Base-by-base conservation (phyloP, 306 rosid species). In the Corylus heterophylla region DNA sequence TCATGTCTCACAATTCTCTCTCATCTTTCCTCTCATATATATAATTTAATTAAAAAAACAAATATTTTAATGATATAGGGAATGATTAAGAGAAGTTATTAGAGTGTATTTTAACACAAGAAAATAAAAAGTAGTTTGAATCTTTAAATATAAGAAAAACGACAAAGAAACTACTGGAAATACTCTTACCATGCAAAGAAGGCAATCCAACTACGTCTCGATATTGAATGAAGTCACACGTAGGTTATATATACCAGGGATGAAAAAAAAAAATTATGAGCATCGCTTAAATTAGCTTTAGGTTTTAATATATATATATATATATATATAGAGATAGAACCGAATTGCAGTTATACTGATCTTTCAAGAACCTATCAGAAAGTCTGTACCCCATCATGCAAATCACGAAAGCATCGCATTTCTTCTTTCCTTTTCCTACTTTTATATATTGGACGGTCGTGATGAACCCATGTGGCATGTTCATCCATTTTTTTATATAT, bases 401-500 rank as follows among this genome's bases (percentile, higher is more conserved):
- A 31, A 63, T 12, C 69, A 13, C 14, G 69, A 63, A 27, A 14
- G 69, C 4, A 29, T 63, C 11, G 42, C 69, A 63, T 63, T 14
- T 2, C 44, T 25, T 63, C 44, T 13, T 31, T 63, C 17, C 17
- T 63, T 80, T 80, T 85, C 61, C 73, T 74, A 71, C 80, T 75
- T 77, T 66, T 59, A 52, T 37, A 78, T 80, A 67, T 61, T 51
- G 86, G 69, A 78, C 61, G 84, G 94, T 44, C 61, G 79, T 13
- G 83, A 85, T 79, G 35, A 85, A 61, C 27, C 77, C 86, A 81
- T 75, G 73, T 74, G 91, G 78, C 89, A 76, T 81, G 74, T 49
- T 49, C 45, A 7, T 5, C 1, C 45, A 0, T 76, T 77, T 73
- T 76, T 2, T 12, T 54, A 22, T 22, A 22, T 22, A 22, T 22